These are phyloP conservation scores for Rosa lucieae DNA, from an alignment of 306 rosid genomes.

Conservation along the genomic window DNA sequence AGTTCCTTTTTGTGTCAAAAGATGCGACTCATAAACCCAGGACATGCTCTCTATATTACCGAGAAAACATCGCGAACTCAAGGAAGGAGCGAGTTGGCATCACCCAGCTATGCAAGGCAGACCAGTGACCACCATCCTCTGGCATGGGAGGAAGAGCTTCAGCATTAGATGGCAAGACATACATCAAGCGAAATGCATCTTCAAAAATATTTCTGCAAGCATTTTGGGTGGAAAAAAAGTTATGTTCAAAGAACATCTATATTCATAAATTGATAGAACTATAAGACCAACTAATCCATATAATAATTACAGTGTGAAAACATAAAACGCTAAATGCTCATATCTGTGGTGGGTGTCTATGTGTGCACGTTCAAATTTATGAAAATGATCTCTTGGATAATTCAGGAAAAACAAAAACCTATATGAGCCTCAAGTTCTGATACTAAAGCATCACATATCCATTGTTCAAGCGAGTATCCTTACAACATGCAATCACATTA, in stretches of 20 bases:
- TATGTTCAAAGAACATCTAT: slow-evolving; percentile 9
- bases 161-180: slow-evolving; percentile 52
- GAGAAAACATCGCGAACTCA: slow-evolving; percentile 87
- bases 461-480: neutral
- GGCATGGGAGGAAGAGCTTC: slow-evolving; percentile 98
- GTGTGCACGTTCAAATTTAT: neutral
- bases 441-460: neutral
- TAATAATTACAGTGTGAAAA: neutral
- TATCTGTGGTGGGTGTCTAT: neutral
- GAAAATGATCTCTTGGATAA: neutral
- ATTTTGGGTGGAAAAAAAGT: slow-evolving; percentile 15
- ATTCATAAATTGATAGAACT: slow-evolving; percentile 5
- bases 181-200: slow-evolving; percentile 72
- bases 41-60: slow-evolving; percentile 44
- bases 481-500: neutral
- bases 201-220: slow-evolving; percentile 71
- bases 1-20: slow-evolving; percentile 10
- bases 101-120: slow-evolving; percentile 95
- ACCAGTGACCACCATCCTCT: slow-evolving; percentile 89
- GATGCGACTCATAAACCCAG: slow-evolving; percentile 14
- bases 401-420: neutral
- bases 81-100: slow-evolving; percentile 97
- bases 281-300: neutral
- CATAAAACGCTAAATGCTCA: neutral
- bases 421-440: neutral